Evolutionary conservation across 2,329 filamentous ascomycete species (phyloP).

Genomic region (Colletotrichum liaoningense): DNA sequence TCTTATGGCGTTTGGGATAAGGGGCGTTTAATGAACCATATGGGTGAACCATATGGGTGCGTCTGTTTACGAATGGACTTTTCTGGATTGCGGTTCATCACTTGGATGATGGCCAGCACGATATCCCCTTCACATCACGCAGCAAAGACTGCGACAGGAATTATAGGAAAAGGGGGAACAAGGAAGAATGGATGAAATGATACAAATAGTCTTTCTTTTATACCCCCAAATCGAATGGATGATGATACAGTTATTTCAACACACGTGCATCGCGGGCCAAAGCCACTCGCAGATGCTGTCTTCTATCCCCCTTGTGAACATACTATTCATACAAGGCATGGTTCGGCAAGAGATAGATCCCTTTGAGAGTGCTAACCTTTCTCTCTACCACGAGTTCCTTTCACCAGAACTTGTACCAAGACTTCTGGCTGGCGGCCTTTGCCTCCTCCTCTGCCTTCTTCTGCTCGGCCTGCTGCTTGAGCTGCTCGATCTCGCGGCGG

Average conservation of each 20-base stretch:
- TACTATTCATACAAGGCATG: neutral
- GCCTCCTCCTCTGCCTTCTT: constrained; percentile 47
- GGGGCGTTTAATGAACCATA: constrained; percentile 3
- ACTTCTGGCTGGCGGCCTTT: constrained; percentile 46
- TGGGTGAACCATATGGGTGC: neutral
- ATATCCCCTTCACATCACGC: constrained; percentile 4
- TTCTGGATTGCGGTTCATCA: neutral
- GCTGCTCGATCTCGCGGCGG: constrained; percentile 55
- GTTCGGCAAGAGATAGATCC: neutral
- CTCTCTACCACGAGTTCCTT: neutral
- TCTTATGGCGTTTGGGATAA: constrained; percentile 5
- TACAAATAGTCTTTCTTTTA: constrained; percentile 35
- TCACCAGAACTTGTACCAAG: constrained; percentile 70
- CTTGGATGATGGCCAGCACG: constrained; percentile 7
- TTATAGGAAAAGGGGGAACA: neutral
- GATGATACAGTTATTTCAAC: constrained; percentile 14
- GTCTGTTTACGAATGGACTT: neutral
- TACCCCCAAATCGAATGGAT: constrained; percentile 28
- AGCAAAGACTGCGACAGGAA: neutral
- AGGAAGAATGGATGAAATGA: constrained; percentile 9
- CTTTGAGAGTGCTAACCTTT: neutral
- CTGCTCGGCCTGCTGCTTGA: constrained; percentile 42
- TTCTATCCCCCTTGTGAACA: neutral
- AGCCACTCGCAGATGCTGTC: neutral
- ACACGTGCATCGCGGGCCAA: neutral